Conservation (phyloP, 2,329 filamentous ascomycete species). For the Ophiocordyceps australis region DNA sequence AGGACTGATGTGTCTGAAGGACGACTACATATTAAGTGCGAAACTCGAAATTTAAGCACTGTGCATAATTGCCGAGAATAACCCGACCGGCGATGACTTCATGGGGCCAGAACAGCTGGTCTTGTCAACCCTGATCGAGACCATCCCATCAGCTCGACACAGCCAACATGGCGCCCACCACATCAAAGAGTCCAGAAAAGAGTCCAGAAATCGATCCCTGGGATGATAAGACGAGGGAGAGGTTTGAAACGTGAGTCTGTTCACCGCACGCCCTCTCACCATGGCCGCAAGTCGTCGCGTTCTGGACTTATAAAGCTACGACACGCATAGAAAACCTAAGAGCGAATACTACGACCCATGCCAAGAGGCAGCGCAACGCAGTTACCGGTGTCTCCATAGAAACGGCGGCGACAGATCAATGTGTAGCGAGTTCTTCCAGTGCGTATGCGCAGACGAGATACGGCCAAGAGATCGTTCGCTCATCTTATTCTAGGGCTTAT, state of each 20-base stretch:
- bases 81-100: conserved; percentile 4
- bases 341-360: conserved; percentile 93
- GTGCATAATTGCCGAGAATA: conserved; percentile 5
- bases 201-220: conserved; percentile 22
- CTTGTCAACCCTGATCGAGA: not conserved
- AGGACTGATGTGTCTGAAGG: no score
- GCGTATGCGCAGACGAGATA: conserved; percentile 15
- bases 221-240: conserved; percentile 39
- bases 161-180: conserved; percentile 1
- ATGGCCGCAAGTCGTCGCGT: no score
- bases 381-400: conserved; percentile 72
- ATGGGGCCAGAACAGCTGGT: no score
- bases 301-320: no score
- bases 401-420: conserved; percentile 78
- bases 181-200: conserved; percentile 5
- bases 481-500: conserved; percentile 85
- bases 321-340: conserved; percentile 49
- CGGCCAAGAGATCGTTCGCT: not conserved
- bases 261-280: conserved; percentile 1
- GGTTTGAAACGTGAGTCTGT: conserved; percentile 41
- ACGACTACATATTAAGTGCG: no score
- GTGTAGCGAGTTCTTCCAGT: conserved; percentile 95
- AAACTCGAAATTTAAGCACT: no score
- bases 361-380: conserved; percentile 74
- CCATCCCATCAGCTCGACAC: not conserved